A percentile compares a stretch with the other conserved stretches of the same genome.
Evolutionary conservation across 2,329 filamentous ascomycete species (phyloP).

Genomic region (Knufia fluminis): DNA sequence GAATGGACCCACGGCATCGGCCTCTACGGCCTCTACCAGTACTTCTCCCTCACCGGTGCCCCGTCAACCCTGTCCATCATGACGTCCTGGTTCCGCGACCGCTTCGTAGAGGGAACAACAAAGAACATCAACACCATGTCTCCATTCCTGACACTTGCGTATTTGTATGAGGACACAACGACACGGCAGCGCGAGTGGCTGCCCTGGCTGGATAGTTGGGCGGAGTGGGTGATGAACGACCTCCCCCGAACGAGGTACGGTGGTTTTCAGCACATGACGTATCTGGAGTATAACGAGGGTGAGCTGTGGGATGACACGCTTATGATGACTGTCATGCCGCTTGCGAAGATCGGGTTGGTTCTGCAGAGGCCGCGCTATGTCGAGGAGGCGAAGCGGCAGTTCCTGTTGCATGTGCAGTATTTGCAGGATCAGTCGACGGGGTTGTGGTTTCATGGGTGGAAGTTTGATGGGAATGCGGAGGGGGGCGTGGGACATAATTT

Average conservation of each 20-base stretch:
- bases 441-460: conserved; percentile 76
- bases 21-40: conserved; percentile 73
- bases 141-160: conserved; percentile 64
- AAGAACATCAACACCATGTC: conserved; percentile 86
- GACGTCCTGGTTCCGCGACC: conserved; percentile 61
- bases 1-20: conserved; percentile 71
- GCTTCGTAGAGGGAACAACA: conserved; percentile 61
- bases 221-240: conserved; percentile 73
- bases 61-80: conserved; percentile 54
- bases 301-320: conserved; percentile 79
- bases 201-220: conserved; percentile 72
- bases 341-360: conserved; percentile 68
- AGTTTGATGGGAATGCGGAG: conserved; percentile 50
- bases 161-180: conserved; percentile 65
- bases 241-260: conserved; percentile 62
- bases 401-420: conserved; percentile 69
- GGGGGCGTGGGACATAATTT: conserved; percentile 49
- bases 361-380: conserved; percentile 63
- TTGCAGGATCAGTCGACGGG: conserved; percentile 63
- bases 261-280: conserved; percentile 68
- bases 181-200: conserved; percentile 54
- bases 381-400: conserved; percentile 68
- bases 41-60: conserved; percentile 63
- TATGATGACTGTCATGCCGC: conserved; percentile 77
- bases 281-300: conserved; percentile 59